Percentiles rank a stretch among this genome's conserved stretches.
phyloP scores from a whole-genome alignment of 257 asterid species.

The Buddleja alternifolia region DNA sequence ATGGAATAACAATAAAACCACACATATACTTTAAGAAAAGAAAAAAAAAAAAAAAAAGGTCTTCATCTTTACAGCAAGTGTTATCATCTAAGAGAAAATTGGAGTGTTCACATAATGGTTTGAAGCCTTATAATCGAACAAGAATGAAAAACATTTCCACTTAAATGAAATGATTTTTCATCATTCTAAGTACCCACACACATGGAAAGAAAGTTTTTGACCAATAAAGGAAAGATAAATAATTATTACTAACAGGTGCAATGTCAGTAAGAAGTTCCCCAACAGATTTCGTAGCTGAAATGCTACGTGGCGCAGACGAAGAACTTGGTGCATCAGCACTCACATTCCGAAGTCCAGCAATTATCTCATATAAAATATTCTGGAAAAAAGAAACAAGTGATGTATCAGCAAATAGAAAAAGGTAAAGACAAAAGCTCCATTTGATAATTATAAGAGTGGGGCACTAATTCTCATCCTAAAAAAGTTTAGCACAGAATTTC shows the following conservation, averaged over 20 bases:
- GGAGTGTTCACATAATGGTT: neutral
- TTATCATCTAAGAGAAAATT: neutral
- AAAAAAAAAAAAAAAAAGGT: neutral
- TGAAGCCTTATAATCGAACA: constrained; percentile 5
- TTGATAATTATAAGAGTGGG: neutral
- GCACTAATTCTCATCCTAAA: neutral
- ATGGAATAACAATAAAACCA: constrained; percentile 10
- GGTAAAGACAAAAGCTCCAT: too few species aligned
- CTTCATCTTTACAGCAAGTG: neutral
- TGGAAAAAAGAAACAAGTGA: constrained; percentile 34
- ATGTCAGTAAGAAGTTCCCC: constrained; percentile 75
- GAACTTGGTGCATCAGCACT: constrained; percentile 75
- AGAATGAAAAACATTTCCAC: neutral
- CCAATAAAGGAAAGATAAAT: constrained; percentile 1
- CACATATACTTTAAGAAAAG: neutral
- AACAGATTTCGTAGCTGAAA: constrained; percentile 64
- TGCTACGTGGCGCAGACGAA: constrained; percentile 68
- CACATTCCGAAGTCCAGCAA: constrained; percentile 75
- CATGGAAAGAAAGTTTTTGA: neutral
- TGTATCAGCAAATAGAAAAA: constrained; percentile 27
- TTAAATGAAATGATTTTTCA: neutral
- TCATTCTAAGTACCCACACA: constrained; percentile 2
- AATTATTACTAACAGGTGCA: constrained; percentile 59
- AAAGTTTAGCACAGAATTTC: constrained; percentile 13
- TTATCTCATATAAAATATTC: constrained; percentile 79